phyloP scores from a whole-genome alignment of 257 asterid species.

The Ocimum tenuiflorum region DNA sequence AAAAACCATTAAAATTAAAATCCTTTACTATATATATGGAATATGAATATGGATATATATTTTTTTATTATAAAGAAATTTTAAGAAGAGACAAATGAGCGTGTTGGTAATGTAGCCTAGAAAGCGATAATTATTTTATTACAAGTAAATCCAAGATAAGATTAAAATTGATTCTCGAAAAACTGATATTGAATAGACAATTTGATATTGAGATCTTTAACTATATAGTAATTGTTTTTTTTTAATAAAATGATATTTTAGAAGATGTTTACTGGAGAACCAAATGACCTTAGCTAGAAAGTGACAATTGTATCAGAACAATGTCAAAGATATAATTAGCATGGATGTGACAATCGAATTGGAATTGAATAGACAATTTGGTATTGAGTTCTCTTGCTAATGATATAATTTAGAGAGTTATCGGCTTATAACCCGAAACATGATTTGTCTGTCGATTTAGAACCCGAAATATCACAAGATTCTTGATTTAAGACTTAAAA shows the following conservation, averaged over 20 bases:
- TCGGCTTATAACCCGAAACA: too few relatives aligned
- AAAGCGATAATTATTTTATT: slow-evolving; percentile 11
- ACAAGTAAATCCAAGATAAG: not conserved
- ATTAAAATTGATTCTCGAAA: not conserved
- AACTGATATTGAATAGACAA: slow-evolving; percentile 3
- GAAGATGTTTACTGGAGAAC: too few relatives aligned
- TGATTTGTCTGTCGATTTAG: too few relatives aligned
- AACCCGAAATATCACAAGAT: too few relatives aligned
- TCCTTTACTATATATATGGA: too few relatives aligned
- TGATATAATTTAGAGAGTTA: too few relatives aligned
- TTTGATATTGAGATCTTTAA: slow-evolving; percentile 11
- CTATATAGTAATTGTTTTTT: not conserved
- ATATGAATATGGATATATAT: too few relatives aligned
- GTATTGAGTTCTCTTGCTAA: slow-evolving; percentile 11
- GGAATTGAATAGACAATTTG: slow-evolving; percentile 5
- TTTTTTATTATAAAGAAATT: too few relatives aligned
- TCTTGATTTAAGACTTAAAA: too few relatives aligned
- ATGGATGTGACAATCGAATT: slow-evolving; percentile 4
- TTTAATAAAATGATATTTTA: too few relatives aligned
- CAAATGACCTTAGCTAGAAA: not conserved
- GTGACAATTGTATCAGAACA: slow-evolving; percentile 8
- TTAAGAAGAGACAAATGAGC: not conserved
- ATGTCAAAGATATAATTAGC: not conserved
- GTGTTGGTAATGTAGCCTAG: not conserved
- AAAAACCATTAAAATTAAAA: too few relatives aligned